Conservation (phyloP, 352 stramenopile genomes). For the Globisporangium irregulare region DNA sequence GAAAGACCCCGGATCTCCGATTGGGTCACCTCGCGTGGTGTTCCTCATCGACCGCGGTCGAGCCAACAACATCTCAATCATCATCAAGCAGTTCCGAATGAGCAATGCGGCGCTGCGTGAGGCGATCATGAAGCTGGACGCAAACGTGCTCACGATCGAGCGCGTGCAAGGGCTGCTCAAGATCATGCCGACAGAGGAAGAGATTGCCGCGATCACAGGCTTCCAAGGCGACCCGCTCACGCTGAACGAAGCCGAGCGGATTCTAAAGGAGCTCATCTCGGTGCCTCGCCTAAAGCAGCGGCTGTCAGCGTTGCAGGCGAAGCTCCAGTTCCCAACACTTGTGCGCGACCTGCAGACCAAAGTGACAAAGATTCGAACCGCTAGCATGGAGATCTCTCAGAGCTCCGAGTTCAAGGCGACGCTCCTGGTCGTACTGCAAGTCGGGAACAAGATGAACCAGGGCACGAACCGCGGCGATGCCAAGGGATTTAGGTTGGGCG, state of each 20-base stretch:
- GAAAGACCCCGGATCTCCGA: slow-evolving; percentile 40
- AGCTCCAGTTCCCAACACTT: slow-evolving; percentile 60
- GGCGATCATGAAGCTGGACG: slow-evolving; percentile 82
- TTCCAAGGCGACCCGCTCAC: slow-evolving; percentile 59
- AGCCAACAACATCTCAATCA: slow-evolving; percentile 94
- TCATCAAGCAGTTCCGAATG: slow-evolving; percentile 95
- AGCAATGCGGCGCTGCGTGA: slow-evolving; percentile 77
- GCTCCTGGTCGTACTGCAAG: slow-evolving; percentile 65
- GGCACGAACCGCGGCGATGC: slow-evolving; percentile 60
- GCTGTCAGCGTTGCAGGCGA: slow-evolving; percentile 52
- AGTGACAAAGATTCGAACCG: slow-evolving; percentile 53
- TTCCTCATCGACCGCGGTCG: slow-evolving; percentile 72
- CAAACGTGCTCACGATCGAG: slow-evolving; percentile 71
- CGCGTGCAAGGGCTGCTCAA: slow-evolving; percentile 82
- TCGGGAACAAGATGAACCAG: slow-evolving; percentile 88
- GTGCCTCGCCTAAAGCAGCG: slow-evolving; percentile 68
- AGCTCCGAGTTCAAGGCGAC: slow-evolving; percentile 71
- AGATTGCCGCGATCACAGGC: slow-evolving; percentile 64
- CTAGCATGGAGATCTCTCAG: slow-evolving; percentile 55
- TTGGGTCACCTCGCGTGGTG: slow-evolving; percentile 55
- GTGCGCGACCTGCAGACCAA: slow-evolving; percentile 67
- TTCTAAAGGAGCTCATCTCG: slow-evolving; percentile 78
- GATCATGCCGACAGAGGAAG: slow-evolving; percentile 87
- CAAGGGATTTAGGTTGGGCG: slow-evolving; percentile 66
- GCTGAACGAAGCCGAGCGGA: slow-evolving; percentile 75